A percentile compares a stretch with the other conserved stretches of the same genome.
Conservation (phyloP, 1,284 basidiomycete species). For the Sphaerobolus stellatus region DNA sequence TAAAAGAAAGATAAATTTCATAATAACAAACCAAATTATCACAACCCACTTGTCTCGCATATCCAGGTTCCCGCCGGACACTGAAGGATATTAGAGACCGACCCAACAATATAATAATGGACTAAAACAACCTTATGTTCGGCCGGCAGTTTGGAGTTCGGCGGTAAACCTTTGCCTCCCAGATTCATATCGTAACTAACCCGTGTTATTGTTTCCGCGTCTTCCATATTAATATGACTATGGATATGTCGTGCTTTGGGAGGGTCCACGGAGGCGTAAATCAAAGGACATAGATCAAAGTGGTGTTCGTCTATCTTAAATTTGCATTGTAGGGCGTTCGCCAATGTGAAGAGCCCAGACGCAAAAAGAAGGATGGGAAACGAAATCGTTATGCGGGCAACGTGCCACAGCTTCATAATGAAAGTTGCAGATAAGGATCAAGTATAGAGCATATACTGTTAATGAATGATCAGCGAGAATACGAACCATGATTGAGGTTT, state of each 20-base stretch:
- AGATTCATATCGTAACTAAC: background rate
- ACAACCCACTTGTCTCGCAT: background rate
- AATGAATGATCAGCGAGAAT: too few relatives aligned
- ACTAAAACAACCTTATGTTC: background rate
- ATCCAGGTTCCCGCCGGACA: background rate
- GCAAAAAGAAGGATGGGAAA: too few relatives aligned
- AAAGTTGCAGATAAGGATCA: too few relatives aligned
- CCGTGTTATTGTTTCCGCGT: background rate
- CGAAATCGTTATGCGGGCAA: too few relatives aligned
- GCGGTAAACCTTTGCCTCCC: background rate
- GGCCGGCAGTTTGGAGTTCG: background rate
- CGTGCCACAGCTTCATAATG: too few relatives aligned
- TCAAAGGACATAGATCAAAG: background rate
- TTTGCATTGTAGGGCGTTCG: slow-evolving; percentile 1
- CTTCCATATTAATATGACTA: background rate
- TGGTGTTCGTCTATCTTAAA: background rate
- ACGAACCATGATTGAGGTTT: too few relatives aligned
- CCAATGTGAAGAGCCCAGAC: too few relatives aligned
- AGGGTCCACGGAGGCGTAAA: background rate
- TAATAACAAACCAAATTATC: background rate
- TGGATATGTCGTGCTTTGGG: background rate
- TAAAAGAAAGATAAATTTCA: background rate
- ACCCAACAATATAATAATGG: background rate
- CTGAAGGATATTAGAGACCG: background rate
- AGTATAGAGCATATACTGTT: too few relatives aligned